Base-by-base conservation (phyloP, 2,329 filamentous ascomycete genomes). In the Pseudogymnoascus verrucosus region DNA sequence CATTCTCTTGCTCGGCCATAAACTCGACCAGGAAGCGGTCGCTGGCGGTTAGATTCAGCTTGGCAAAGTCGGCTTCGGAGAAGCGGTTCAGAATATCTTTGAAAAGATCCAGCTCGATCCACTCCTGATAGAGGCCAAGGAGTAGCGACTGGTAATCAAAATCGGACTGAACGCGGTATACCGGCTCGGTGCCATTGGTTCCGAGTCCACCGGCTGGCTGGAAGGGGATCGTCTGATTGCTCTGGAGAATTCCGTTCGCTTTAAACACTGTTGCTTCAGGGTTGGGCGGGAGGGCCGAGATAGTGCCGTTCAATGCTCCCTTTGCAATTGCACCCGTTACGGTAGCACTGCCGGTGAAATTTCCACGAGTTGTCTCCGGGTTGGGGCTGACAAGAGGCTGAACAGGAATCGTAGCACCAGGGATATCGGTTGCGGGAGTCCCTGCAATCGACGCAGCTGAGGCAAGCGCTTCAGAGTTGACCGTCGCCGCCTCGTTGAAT, bases 51-150 rank as follows among this genome's bases (percentile, higher is more conserved):
- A 96, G 77, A 1, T 89, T 89, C 26, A 83, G 86, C 1, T 79
- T 83, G 5, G 84, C 78, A 68, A 93, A 95, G 14, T 95, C 88
- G 34, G 84, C 79, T 0, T 80, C 83, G 1, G 84, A 85, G 75
- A 90, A 95, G 0, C 79, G 83, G 0, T 83, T 84, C 2, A 95
- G 80, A 12, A 88, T 90, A 71, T 89, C 86, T 74, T 90, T 86
- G 81, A 95, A 95, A 12, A 91, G 80, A 72, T 95, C 91, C 1
- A 95, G 80, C 76, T 95, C 90, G 62, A 93, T 91, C 83, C 85
- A 95, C 75, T 95, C 90, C 70, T 92, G 88, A 72, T 93, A 93
- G 0, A 93, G 78, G 11, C 83, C 89, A 11, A 95, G 79, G 31
- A 95, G 80, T 59, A 72, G 64, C 0, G 89, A 92, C 73, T 93